Percentiles rank a stretch among this genome's conserved stretches.
Conservation (phyloP, 2,329 filamentous ascomycete species). For the Botrytis byssoidea region DNA sequence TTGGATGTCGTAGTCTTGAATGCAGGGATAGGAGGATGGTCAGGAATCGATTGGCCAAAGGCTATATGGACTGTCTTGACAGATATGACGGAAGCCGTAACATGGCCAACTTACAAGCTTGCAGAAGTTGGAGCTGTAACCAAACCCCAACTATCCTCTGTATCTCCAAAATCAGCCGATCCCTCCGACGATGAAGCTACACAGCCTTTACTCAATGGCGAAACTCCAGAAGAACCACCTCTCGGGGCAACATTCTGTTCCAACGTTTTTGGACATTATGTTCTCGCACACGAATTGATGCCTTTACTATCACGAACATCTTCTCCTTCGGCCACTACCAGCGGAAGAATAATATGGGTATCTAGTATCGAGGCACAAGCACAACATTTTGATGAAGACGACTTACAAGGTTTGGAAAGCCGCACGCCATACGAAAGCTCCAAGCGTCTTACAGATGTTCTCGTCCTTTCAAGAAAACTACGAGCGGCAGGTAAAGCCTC, state of each 20-base stretch:
- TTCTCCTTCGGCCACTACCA: constrained; percentile 28
- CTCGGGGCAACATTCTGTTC: constrained; percentile 84
- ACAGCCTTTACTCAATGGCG: constrained; percentile 31
- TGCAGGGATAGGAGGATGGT: constrained; percentile 86
- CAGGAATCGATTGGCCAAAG: constrained; percentile 66
- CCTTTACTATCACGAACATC: constrained; percentile 58
- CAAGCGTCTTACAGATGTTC: constrained; percentile 82
- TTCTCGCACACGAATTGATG: constrained; percentile 77
- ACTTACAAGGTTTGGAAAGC: constrained; percentile 71
- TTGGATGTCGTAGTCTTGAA: constrained; percentile 82
- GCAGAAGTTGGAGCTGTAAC: constrained; percentile 53
- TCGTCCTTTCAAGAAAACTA: constrained; percentile 71
- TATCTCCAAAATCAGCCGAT: not conserved
- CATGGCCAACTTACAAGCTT: constrained; percentile 77
- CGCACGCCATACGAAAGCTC: constrained; percentile 73
- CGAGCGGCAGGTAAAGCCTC: constrained; percentile 61
- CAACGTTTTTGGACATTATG: constrained; percentile 94
- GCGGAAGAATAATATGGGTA: constrained; percentile 72
- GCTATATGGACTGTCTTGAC: constrained; percentile 55
- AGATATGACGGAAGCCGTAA: constrained; percentile 65
- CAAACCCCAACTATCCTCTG: constrained; percentile 48
- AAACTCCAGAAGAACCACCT: constrained; percentile 48
- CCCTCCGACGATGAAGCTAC: constrained; percentile 29
- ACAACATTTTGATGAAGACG: constrained; percentile 56
- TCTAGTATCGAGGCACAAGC: constrained; percentile 71